Conservation (phyloP, 371 early-diverging fungal genomes). For the Mucor sp. region DNA sequence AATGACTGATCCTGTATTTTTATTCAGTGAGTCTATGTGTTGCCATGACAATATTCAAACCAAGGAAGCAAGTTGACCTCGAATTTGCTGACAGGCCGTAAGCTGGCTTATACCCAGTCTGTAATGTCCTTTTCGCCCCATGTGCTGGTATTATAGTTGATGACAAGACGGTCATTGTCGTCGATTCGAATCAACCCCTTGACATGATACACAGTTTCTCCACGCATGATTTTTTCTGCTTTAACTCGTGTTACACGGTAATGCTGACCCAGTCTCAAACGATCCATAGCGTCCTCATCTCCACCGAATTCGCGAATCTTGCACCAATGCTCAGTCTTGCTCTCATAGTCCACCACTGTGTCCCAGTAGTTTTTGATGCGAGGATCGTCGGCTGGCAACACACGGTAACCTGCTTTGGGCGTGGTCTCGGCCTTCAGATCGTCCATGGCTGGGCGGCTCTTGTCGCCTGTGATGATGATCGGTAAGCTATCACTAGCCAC, state of each 20-base stretch:
- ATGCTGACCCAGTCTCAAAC: conserved; percentile 26
- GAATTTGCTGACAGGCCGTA: too few relatives aligned
- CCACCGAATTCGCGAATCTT: conserved; percentile 11
- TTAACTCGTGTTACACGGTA: conserved; percentile 38
- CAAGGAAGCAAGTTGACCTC: too few relatives aligned
- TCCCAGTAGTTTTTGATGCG: conserved; percentile 24
- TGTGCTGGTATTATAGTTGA: conserved; percentile 17
- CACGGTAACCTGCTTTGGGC: conserved; percentile 11
- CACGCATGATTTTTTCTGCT: conserved; percentile 37
- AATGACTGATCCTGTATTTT: too few relatives aligned
- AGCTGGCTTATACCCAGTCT: conserved; percentile 19
- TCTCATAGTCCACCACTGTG: conserved; percentile 25
- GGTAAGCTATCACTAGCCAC: conserved; percentile 51
- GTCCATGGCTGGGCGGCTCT: conserved; percentile 3
- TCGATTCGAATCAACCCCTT: conserved; percentile 14
- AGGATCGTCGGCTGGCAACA: conserved; percentile 15
- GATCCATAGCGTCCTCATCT: conserved; percentile 11
- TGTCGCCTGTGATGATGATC: conserved; percentile 32
- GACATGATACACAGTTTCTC: conserved; percentile 35
- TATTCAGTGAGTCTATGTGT: too few relatives aligned
- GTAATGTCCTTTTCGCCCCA: conserved; percentile 25
- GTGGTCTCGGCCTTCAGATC: not conserved
- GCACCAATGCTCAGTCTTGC: conserved; percentile 33
- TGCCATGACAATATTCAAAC: too few relatives aligned
- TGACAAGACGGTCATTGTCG: conserved; percentile 15